Evolutionary conservation across 176 grass and related monocot species (phyloP).

Genomic region (Musa acuminata): DNA sequence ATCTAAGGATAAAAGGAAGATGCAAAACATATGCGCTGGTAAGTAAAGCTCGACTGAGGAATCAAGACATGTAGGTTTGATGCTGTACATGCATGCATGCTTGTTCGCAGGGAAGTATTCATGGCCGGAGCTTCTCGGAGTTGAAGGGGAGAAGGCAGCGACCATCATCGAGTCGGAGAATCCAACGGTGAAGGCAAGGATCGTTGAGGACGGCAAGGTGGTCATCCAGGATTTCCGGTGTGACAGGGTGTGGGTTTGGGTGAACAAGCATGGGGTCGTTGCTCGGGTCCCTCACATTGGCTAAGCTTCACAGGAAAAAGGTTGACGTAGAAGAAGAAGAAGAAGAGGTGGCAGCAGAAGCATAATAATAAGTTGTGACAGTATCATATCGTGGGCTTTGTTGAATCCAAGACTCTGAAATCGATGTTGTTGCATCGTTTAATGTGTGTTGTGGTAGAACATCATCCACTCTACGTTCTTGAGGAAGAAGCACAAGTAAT

Average conservation of each 20-base stretch:
- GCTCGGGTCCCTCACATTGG: not conserved
- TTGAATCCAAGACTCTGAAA: no score
- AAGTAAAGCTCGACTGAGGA: no score
- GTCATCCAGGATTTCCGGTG: conserved; percentile 2
- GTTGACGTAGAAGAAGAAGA: no score
- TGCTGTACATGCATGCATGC: not conserved
- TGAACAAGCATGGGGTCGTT: not conserved
- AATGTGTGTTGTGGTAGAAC: no score
- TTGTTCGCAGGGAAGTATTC: not conserved
- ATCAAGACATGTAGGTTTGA: not conserved
- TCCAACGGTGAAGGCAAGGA: not conserved
- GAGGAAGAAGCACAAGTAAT: no score
- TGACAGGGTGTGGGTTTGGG: conserved; percentile 5
- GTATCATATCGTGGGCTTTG: no score
- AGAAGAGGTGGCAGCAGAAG: no score
- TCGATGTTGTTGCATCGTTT: no score
- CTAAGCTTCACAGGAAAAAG: not conserved
- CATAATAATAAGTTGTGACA: no score
- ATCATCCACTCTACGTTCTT: no score
- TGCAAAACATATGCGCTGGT: no score
- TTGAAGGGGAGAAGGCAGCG: not conserved
- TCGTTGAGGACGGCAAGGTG: not conserved
- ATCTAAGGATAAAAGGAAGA: no score
- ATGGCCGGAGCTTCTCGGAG: conserved; percentile 4
- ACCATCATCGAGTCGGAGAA: not conserved